These are phyloP conservation scores for Cutaneotrichosporon sp. DNA, from an alignment of 1,284 basidiomycete genomes.

Conservation along the genomic window DNA sequence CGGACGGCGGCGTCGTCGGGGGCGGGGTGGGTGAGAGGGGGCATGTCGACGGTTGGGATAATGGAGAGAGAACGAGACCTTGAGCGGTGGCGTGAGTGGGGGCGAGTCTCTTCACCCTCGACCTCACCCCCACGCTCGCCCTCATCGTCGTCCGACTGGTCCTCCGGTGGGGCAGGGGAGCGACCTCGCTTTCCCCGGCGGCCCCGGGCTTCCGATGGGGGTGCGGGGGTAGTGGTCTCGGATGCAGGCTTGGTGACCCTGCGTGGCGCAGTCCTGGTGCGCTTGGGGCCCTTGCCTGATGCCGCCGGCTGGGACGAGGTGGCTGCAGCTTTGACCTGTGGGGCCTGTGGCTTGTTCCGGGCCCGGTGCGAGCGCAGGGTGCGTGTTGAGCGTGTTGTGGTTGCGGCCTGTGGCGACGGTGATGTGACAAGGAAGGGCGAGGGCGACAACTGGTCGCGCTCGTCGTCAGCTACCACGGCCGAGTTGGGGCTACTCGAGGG, in stretches of 20 bases:
- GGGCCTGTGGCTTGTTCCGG: neutral
- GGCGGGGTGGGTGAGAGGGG: conserved; percentile 17
- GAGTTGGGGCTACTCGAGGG: neutral
- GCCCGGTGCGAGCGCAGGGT: conserved; percentile 1
- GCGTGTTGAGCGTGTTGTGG: neutral
- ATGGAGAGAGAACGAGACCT: conserved; percentile 22
- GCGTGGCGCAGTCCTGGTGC: neutral
- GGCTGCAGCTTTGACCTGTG: neutral
- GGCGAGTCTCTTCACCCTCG: neutral
- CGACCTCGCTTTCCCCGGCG: conserved; percentile 9
- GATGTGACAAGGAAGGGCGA: neutral
- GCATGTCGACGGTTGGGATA: conserved; percentile 19
- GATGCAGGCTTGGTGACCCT: neutral
- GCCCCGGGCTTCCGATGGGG: neutral
- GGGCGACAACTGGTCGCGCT: neutral
- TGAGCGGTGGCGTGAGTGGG: conserved; percentile 5
- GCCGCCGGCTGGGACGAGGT: conserved; percentile 2
- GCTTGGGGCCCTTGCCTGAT: neutral
- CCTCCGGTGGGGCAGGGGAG: neutral
- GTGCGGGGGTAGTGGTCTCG: neutral
- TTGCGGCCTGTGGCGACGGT: neutral
- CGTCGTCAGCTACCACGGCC: neutral
- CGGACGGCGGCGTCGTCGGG: conserved; percentile 23
- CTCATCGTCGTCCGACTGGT: neutral
- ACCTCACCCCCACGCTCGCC: neutral